Evolutionary conservation across 179 eudicot genomes (phyloP).

Genomic region (Drosera spatulata): DNA sequence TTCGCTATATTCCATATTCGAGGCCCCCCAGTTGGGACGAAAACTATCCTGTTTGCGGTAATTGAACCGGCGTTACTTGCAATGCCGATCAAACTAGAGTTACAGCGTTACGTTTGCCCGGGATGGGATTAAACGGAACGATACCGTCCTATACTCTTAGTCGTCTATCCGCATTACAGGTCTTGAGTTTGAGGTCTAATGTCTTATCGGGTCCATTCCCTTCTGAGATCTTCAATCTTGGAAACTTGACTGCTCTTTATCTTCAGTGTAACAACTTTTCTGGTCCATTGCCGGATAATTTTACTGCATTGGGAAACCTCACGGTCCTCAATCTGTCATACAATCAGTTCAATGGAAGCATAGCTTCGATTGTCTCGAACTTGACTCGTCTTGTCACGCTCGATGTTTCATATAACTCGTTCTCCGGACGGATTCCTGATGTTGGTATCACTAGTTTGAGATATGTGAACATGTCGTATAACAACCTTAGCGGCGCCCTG

Average conservation of each 20-base stretch:
- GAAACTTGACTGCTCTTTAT: constrained; percentile 17
- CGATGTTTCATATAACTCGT: constrained; percentile 54
- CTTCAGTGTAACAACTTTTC: constrained; percentile 19
- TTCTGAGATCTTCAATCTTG: constrained; percentile 21
- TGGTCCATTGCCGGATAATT: constrained; percentile 24
- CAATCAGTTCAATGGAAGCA: constrained; percentile 23
- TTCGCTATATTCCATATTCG: constrained; percentile 8
- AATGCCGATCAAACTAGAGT: constrained; percentile 20
- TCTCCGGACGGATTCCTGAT: constrained; percentile 68
- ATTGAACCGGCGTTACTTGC: constrained; percentile 33
- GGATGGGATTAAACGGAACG: constrained; percentile 13
- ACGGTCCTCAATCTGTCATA: constrained; percentile 5
- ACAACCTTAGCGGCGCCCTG: constrained; percentile 48
- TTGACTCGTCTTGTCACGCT: constrained; percentile 40
- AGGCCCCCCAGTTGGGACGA: constrained; percentile 19
- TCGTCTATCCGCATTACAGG: constrained; percentile 24
- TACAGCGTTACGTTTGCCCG: constrained; percentile 22
- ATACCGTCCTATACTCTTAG: constrained; percentile 23
- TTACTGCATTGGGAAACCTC: constrained; percentile 19
- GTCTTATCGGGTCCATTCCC: constrained; percentile 26
- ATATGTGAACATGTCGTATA: constrained; percentile 49
- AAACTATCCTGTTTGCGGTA: constrained; percentile 16
- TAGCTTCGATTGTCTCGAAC: constrained; percentile 20
- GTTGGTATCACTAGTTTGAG: constrained; percentile 32
- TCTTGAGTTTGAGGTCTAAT: constrained; percentile 24